These are phyloP conservation scores for Candida pseudoviswanathii DNA, from an alignment of 1,139 yeast genomes.

Conservation along the genomic window DNA sequence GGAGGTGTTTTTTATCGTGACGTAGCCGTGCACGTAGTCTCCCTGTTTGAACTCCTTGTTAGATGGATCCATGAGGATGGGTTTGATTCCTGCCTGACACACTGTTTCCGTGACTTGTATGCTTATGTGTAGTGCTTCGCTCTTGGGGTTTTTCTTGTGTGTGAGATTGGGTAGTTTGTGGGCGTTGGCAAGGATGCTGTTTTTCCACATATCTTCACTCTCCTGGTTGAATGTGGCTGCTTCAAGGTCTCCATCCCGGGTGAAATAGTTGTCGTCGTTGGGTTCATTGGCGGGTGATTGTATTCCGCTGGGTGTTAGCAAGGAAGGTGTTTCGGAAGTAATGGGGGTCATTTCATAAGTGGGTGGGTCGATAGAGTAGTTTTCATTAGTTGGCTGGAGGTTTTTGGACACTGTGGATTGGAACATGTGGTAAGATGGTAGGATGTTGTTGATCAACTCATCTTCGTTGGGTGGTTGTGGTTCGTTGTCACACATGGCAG, in stretches of 20 bases:
- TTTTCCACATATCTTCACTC: conserved; percentile 42
- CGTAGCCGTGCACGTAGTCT: conserved; percentile 43
- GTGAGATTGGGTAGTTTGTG: conserved; percentile 42
- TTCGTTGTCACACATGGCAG: not conserved
- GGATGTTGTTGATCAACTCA: conserved; percentile 40
- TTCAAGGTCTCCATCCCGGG: conserved; percentile 1
- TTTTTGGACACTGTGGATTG: conserved; percentile 45
- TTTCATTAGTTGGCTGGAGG: conserved; percentile 42
- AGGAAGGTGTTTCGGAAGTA: conserved; percentile 21
- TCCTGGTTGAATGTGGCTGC: conserved; percentile 23
- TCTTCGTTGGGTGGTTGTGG: conserved; percentile 24
- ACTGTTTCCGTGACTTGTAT: conserved; percentile 43
- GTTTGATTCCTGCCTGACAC: conserved; percentile 44
- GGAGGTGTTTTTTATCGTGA: conserved; percentile 36
- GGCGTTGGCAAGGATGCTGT: conserved; percentile 46
- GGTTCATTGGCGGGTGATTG: conserved; percentile 22
- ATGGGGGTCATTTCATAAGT: conserved; percentile 42
- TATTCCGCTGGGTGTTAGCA: conserved; percentile 17
- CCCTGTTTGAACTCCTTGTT: conserved; percentile 39
- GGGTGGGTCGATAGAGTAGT: conserved; percentile 47
- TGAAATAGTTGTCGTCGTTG: conserved; percentile 4
- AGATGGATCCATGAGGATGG: conserved; percentile 33
- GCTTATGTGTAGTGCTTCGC: conserved; percentile 32
- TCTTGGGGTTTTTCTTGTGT: conserved; percentile 25
- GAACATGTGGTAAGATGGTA: conserved; percentile 52